Evolutionary conservation across 768 basidiomycete genomes (phyloP), one percentile per base, ranked within the genome.

Genomic region (Austroboletus festivus): DNA sequence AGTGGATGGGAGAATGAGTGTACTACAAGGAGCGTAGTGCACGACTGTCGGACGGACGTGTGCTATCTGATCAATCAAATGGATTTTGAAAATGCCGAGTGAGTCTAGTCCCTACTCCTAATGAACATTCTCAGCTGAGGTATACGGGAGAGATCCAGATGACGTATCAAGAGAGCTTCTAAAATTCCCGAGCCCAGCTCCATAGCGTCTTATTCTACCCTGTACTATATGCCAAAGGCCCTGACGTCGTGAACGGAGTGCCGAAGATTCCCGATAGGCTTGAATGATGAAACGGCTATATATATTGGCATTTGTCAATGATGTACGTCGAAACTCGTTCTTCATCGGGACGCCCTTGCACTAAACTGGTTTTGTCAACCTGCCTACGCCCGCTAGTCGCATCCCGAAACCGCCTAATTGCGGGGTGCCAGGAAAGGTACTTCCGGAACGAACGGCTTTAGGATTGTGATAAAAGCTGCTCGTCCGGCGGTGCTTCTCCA

Each of bases 381-480:
- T 9, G 37, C 28, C 37, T 46, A 34, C 28, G 13, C 38, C 48
- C 38, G 24, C 19, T 38, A 42, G 41, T 34, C 15, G 28, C 39
- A 33, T 10, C 46, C 39, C 20, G 30, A 31, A 12, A 19, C 31
- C 35, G 19, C 41, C 43, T 23, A 19, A 24, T 51, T 6, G 26
- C 31, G 26, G 41, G 12, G 37, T 42, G 35, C 37, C 38, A 31
- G 34, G 23, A 15, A 34, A 21, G 12, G 21, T 23, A 8, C 33
- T 46, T 48, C 42, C 26, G 51, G 43, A 54, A 33, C 20, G 24
- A 23, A 12, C 15, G 31, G 10, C 38, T 56, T 50, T 23, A 13
- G n/a, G 45, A 30, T 28, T 9, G 10, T 1, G 39, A 52, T 63
- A 63, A 63, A 58, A 50, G 33, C 52, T 48, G 24, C 18, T 13